These are phyloP conservation scores for Brassica nigra DNA, from an alignment of 345 rosid species.

Conservation along the genomic window DNA sequence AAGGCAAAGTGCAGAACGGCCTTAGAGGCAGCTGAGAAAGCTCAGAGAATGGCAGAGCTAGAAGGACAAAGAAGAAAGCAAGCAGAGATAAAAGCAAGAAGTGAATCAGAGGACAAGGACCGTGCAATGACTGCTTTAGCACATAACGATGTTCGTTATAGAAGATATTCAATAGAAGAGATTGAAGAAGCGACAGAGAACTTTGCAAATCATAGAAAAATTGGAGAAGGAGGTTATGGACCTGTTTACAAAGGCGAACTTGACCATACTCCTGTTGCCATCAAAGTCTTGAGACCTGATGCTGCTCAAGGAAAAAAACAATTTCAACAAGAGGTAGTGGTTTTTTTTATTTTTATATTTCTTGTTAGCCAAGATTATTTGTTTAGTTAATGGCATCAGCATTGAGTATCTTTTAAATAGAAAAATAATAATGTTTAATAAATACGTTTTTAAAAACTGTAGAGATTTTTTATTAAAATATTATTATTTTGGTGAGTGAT, in stretches of 20 bases:
- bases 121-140: slow-evolving; percentile 65
- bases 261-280: slow-evolving; percentile 84
- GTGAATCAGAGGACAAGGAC: slow-evolving; percentile 63
- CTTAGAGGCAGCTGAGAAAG: slow-evolving; percentile 74
- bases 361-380: background rate
- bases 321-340: slow-evolving; percentile 76
- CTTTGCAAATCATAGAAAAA: slow-evolving; percentile 53
- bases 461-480: no score
- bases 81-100: slow-evolving; percentile 64
- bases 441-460: no score
- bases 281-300: slow-evolving; percentile 81
- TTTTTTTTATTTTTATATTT: background rate
- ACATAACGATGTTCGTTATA: slow-evolving; percentile 58
- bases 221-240: slow-evolving; percentile 95
- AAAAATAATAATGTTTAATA: no score
- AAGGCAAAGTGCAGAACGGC: slow-evolving; percentile 77
- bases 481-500: background rate
- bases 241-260: slow-evolving; percentile 77
- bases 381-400: background rate
- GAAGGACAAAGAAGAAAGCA: slow-evolving; percentile 66
- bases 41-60: slow-evolving; percentile 65
- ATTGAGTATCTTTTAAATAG: background rate
- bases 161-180: slow-evolving; percentile 72
- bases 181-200: slow-evolving; percentile 69
- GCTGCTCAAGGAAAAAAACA: slow-evolving; percentile 84